A percentile compares a stretch with the other conserved stretches of the same genome.
Conservation (phyloP, 2,329 filamentous ascomycete genomes). For the Talaromyces islandicus region DNA sequence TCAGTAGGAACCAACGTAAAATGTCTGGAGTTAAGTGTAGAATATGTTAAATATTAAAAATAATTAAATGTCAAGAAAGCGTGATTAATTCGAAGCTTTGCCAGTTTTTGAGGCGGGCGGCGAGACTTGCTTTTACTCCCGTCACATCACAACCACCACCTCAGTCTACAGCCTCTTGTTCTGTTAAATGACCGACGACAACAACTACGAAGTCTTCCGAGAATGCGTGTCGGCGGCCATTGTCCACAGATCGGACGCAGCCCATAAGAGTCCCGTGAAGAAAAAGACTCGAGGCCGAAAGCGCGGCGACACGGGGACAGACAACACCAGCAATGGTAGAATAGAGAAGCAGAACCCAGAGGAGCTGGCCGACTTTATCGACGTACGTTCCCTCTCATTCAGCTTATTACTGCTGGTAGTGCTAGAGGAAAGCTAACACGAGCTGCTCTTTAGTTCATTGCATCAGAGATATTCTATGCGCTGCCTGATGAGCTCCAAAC, state of each 20-base stretch:
- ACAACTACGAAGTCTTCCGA: conserved; percentile 63
- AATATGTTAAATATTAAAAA: too few species aligned
- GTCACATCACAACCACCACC: not conserved
- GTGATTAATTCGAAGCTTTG: not conserved
- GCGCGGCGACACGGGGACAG: conserved; percentile 13
- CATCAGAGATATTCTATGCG: conserved; percentile 59
- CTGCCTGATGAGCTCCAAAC: conserved; percentile 58
- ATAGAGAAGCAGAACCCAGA: conserved; percentile 44
- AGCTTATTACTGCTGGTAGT: not conserved
- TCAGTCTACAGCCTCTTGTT: not conserved
- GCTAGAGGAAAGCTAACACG: not conserved
- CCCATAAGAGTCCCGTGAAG: conserved; percentile 36
- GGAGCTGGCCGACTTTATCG: conserved; percentile 72
- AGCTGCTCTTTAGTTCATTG: conserved; percentile 55
- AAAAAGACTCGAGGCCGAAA: conserved; percentile 22
- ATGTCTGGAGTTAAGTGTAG: too few species aligned
- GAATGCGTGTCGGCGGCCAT: conserved; percentile 68
- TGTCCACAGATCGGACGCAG: conserved; percentile 52
- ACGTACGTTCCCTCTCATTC: conserved; percentile 40
- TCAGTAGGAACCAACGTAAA: too few species aligned
- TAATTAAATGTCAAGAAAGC: too few species aligned
- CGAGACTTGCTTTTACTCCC: not conserved
- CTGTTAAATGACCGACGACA: conserved; percentile 20
- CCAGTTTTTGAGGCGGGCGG: not conserved
- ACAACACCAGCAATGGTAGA: conserved; percentile 11